Evolutionary conservation across 768 basidiomycete species (phyloP), one percentile per base, ranked within the genome.

Genomic region (Lentinus tigrinus): DNA sequence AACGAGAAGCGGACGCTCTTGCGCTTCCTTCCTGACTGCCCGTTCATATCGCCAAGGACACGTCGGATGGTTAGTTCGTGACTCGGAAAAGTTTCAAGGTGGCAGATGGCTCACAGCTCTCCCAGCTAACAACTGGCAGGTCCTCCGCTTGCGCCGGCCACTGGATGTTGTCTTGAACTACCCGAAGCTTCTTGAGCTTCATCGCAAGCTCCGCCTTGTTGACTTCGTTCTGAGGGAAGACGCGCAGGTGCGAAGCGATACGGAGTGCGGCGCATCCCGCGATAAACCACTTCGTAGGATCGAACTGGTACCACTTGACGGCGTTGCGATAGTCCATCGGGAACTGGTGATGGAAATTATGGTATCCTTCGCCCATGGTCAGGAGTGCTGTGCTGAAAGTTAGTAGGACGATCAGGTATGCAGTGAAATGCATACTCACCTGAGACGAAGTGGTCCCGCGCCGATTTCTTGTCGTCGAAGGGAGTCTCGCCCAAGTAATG

Each of bases 151-250:
- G 81, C 37, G 75, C 70, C 54, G 86, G 90, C 90, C 89, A 93
- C 57, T 62, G 63, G 57, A 91, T 66, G 2, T 74, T 72, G 57
- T 89, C 87, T 65, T 90, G 87, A 13, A 84, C 68, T 47, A 75
- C 70, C 61, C 87, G 84, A 46, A 95, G 76, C 65, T 78, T 75
- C 70, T 92, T 93, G 60, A 95, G 77, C 72, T 88, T 81, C 93
- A 96, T 95, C 5, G 88, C 83, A 63, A 91, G 77, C 31, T 84
- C 82, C 11, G 93, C 87, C 72, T 94, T 94, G 56, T 80, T 77
- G 65, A 97, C 87, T 71, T 95, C 94, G 73, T 93, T 93, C 69
- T 86, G 85, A 51, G 93, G 92, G 75, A 97, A 97, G 37, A 83
- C 79, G 64, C 88, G 86, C 58, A 97, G 80, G 68, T 94, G 83